Evolutionary conservation across 805 yeast genomes (phyloP).

Genomic region (Ogataea polymorpha): DNA sequence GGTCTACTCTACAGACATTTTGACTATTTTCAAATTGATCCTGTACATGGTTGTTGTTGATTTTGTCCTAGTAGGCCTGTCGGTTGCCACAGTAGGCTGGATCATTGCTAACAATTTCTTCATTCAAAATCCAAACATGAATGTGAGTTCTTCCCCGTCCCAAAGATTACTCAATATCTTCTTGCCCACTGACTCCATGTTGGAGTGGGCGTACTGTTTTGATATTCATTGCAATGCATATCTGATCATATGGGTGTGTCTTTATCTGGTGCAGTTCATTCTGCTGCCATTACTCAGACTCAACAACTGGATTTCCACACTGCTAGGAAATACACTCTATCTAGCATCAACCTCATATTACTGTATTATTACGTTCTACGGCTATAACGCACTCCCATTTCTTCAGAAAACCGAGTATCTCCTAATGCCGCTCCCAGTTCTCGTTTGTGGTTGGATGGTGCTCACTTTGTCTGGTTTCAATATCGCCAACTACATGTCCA

Average conservation of each 20-base stretch:
- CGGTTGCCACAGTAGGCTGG: constrained; percentile 75
- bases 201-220: constrained; percentile 94
- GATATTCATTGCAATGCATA: constrained; percentile 94
- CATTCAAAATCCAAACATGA: constrained; percentile 12
- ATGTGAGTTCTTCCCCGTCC: constrained; percentile 3
- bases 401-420: constrained; percentile 60
- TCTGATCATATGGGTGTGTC: constrained; percentile 69
- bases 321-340: constrained; percentile 78
- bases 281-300: constrained; percentile 67
- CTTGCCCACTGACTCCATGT: constrained; percentile 35
- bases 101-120: constrained; percentile 62
- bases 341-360: constrained; percentile 73
- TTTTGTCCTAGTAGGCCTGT: constrained; percentile 65
- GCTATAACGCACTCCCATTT: constrained; percentile 76
- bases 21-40: constrained; percentile 62
- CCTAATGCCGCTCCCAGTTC: constrained; percentile 60
- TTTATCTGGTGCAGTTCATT: constrained; percentile 73
- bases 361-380: constrained; percentile 77
- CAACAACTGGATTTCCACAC: constrained; percentile 61
- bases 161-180: constrained; percentile 28
- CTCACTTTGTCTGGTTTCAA: constrained; percentile 65
- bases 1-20: constrained; percentile 64
- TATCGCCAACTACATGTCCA: constrained; percentile 64
- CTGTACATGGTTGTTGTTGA: constrained; percentile 84
- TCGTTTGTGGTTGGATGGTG: constrained; percentile 56